These are phyloP conservation scores for Aspergillus novofumigatus DNA, from an alignment of 2,329 filamentous ascomycete species.

Conservation along the genomic window DNA sequence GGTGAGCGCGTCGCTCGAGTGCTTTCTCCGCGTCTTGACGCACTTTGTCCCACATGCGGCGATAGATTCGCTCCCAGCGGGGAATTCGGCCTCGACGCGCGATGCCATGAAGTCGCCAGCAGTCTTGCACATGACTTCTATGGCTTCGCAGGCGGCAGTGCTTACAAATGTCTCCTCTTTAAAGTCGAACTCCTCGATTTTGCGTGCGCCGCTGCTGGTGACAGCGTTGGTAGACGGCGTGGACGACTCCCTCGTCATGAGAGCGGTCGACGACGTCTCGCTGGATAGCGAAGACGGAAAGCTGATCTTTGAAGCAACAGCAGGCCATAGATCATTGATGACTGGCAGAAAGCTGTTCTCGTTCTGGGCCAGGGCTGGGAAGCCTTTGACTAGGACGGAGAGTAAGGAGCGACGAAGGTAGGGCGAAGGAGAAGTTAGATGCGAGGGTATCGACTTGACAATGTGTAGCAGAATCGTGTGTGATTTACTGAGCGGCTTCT, in stretches of 20 bases:
- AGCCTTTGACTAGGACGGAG: constrained; percentile 67
- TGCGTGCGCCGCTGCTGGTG: constrained; percentile 53
- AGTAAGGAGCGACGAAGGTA: constrained; percentile 74
- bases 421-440: constrained; percentile 80
- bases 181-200: constrained; percentile 21
- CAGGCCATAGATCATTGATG: constrained; percentile 87
- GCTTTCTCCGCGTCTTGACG: constrained; percentile 33
- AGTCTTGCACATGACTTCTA: constrained; percentile 63
- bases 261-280: constrained; percentile 43
- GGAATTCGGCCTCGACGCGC: constrained; percentile 67
- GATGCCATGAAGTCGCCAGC: constrained; percentile 78
- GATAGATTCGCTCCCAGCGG: constrained; percentile 41
- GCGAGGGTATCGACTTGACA: constrained; percentile 78
- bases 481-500: constrained; percentile 67
- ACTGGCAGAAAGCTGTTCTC: constrained; percentile 83
- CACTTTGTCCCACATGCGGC: constrained; percentile 34
- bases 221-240: constrained; percentile 39
- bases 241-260: constrained; percentile 16
- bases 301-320: constrained; percentile 49
- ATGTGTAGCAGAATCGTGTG: constrained; percentile 81
- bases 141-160: constrained; percentile 64
- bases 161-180: constrained; percentile 51
- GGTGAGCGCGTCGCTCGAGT: constrained; percentile 28
- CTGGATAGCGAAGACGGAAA: constrained; percentile 50
- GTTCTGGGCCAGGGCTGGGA: constrained; percentile 67